A percentile compares a stretch with the other conserved stretches of the same genome.
Conservation (phyloP, 1,284 basidiomycete genomes). For the Inonotus hispidus region DNA sequence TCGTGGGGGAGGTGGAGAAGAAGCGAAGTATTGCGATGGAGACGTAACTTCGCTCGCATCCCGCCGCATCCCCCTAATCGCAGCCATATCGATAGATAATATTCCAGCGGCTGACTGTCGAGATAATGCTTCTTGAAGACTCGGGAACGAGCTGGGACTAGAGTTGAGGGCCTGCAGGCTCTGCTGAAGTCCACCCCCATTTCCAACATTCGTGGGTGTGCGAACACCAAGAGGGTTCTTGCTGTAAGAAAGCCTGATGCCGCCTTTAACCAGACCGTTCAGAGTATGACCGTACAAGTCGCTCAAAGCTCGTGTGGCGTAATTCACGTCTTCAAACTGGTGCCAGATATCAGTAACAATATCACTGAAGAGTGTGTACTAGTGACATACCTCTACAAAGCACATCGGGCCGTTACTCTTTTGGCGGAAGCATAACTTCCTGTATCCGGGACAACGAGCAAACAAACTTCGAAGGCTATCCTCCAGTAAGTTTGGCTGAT, state of each 20-base stretch:
- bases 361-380: not conserved
- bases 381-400: slow-evolving; percentile 75
- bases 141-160: slow-evolving; percentile 15
- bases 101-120: slow-evolving; percentile 10
- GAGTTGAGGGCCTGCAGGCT: slow-evolving; percentile 35
- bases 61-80: slow-evolving; percentile 10
- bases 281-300: slow-evolving; percentile 91
- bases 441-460: slow-evolving; percentile 73
- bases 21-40: slow-evolving; percentile 18
- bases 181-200: slow-evolving; percentile 44
- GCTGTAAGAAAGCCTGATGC: slow-evolving; percentile 93
- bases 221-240: slow-evolving; percentile 90
- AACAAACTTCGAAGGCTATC: slow-evolving; percentile 83
- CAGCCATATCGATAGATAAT: slow-evolving; percentile 16
- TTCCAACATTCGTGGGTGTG: slow-evolving; percentile 61
- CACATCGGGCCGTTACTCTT: slow-evolving; percentile 98
- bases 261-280: slow-evolving; percentile 87
- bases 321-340: slow-evolving; percentile 87
- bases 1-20: slow-evolving; percentile 22
- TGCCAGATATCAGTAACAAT: slow-evolving; percentile 16
- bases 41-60: slow-evolving; percentile 18
- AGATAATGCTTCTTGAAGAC: slow-evolving; percentile 18
- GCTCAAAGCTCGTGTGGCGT: slow-evolving; percentile 80
- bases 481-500: slow-evolving; percentile 77
- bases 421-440: slow-evolving; percentile 89